These are phyloP conservation scores for Diaporthe sp. DNA, from an alignment of 2,329 filamentous ascomycete genomes.

Conservation along the genomic window DNA sequence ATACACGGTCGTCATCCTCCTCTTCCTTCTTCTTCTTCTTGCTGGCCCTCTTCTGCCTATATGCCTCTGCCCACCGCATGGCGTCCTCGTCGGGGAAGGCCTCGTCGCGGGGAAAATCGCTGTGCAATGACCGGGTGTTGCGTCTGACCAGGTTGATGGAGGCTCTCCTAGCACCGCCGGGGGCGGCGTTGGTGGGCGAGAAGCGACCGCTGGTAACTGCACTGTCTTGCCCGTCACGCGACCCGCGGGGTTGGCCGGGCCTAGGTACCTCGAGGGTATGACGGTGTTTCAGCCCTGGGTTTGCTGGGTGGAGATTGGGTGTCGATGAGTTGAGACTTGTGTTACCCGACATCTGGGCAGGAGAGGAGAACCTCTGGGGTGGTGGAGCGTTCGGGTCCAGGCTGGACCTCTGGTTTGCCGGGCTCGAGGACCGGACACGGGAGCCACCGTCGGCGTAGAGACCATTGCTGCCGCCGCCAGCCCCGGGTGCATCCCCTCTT, in stretches of 20 bases:
- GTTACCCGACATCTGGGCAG: slow-evolving; percentile 66
- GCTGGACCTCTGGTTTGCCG: slow-evolving; percentile 43
- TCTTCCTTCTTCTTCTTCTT: slow-evolving; percentile 86
- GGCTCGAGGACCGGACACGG: slow-evolving; percentile 42
- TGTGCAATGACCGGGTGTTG: slow-evolving; percentile 87
- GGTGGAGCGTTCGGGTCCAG: slow-evolving; percentile 43
- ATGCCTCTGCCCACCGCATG: slow-evolving; percentile 90
- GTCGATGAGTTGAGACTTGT: slow-evolving; percentile 54
- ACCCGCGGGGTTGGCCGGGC: slow-evolving; percentile 72
- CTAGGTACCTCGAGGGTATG: slow-evolving; percentile 92
- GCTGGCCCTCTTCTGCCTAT: slow-evolving; percentile 90
- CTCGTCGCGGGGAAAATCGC: slow-evolving; percentile 87
- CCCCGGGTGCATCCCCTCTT: slow-evolving; percentile 45
- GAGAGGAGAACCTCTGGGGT: slow-evolving; percentile 75
- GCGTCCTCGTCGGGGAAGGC: slow-evolving; percentile 90
- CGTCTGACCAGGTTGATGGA: slow-evolving; percentile 88
- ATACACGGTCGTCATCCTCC: slow-evolving; percentile 92
- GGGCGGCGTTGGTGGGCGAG: slow-evolving; percentile 73
- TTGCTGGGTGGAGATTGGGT: slow-evolving; percentile 66
- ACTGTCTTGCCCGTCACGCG: slow-evolving; percentile 79
- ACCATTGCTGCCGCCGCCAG: slow-evolving; percentile 44
- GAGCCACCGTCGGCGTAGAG: slow-evolving; percentile 20
- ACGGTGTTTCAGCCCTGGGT: slow-evolving; percentile 79
- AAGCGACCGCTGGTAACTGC: slow-evolving; percentile 83
- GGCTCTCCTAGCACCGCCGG: slow-evolving; percentile 76